These are phyloP conservation scores for Penicillium polonicum DNA, from an alignment of 2,329 filamentous ascomycete genomes.

Conservation along the genomic window DNA sequence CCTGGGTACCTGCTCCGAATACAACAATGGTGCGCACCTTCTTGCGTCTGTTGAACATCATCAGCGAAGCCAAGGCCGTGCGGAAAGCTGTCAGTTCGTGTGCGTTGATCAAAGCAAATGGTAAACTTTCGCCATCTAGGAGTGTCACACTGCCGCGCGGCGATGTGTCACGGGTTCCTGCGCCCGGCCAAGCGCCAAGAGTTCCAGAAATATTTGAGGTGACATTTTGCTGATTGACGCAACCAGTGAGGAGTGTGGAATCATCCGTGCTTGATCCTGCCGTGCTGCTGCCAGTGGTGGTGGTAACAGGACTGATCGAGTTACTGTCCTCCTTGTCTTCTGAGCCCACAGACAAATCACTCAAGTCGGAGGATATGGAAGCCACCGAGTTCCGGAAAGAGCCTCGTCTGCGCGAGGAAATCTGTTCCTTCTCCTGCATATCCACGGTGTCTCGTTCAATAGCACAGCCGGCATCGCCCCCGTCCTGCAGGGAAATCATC, in stretches of 20 bases:
- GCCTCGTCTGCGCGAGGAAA: slow-evolving; percentile 16
- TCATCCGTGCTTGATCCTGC: slow-evolving; percentile 24
- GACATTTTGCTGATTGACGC: slow-evolving; percentile 32
- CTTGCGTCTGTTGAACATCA: slow-evolving; percentile 63
- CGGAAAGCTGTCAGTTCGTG: slow-evolving; percentile 69
- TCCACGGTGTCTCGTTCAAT: slow-evolving; percentile 33
- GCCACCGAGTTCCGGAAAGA: slow-evolving; percentile 33
- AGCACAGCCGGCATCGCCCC: slow-evolving; percentile 29
- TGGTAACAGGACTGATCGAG: background rate
- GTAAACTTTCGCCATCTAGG: slow-evolving; percentile 57
- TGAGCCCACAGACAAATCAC: slow-evolving; percentile 36
- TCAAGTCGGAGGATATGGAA: slow-evolving; percentile 37
- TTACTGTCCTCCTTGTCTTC: slow-evolving; percentile 20
- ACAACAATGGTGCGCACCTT: slow-evolving; percentile 74
- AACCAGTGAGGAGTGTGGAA: slow-evolving; percentile 31
- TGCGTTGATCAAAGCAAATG: slow-evolving; percentile 64
- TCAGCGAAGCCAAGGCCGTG: slow-evolving; percentile 61
- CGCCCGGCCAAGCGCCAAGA: slow-evolving; percentile 36
- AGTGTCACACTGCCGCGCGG: slow-evolving; percentile 60
- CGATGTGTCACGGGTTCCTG: slow-evolving; percentile 44
- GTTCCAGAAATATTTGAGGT: slow-evolving; percentile 29
- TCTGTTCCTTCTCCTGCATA: slow-evolving; percentile 14
- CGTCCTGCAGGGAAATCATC: slow-evolving; percentile 57
- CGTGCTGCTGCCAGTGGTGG: slow-evolving; percentile 9
- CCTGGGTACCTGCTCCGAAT: slow-evolving; percentile 86